Evolutionary conservation across 345 rosid species (phyloP), one percentile per base, ranked within the genome.

Genomic region (Citrus sinensis): DNA sequence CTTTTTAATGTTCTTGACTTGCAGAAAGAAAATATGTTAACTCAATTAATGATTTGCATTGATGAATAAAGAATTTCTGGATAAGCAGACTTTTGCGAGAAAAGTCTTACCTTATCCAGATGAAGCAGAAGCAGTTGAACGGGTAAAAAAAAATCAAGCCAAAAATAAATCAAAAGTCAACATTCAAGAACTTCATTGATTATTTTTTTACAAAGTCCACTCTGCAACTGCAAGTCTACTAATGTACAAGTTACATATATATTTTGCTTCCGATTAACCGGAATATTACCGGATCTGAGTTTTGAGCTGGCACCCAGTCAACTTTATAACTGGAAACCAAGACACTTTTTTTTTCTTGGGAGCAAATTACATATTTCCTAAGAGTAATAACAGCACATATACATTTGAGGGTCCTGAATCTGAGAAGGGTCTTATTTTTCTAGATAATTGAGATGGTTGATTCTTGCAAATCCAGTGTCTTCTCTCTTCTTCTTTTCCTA

Each of bases 401-500:
- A 5, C 58, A 17, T 54, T 54, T 17, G 58, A 54, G 19, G 6
- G 1, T 54, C 20, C 58, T 54, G 58, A 54, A 17, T 16, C 7
- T 17, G 22, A 54, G 51, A 46, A 13, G 51, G 58, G 17, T 63
- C 67, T 16, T 2, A 19, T 32, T 19, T 4, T 19, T 65, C 32
- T 66, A 66, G 27, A 35, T 37, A 22, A 37, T 71, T 30, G 62
- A 29, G 32, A 42, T 42, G 7, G 34, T 37, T n/a, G 80, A 61
- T 25, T 78, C 76, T 54, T 59, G 74, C 67, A 69, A 4, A 60
- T 70, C 82, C 59, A 11, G 75, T 14, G 34, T 34, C 75, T 80
- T 78, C 49, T 20, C 49, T 80, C 85, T 88, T 79, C 85, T 87
- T 79, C 89, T 85, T 79, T 89, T 94, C 80, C 92, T 80, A 77